A percentile compares a stretch with the other conserved stretches of the same genome.
Conservation (phyloP, 192 early-diverging fungal genomes). For the Funneliformis mosseae region DNA sequence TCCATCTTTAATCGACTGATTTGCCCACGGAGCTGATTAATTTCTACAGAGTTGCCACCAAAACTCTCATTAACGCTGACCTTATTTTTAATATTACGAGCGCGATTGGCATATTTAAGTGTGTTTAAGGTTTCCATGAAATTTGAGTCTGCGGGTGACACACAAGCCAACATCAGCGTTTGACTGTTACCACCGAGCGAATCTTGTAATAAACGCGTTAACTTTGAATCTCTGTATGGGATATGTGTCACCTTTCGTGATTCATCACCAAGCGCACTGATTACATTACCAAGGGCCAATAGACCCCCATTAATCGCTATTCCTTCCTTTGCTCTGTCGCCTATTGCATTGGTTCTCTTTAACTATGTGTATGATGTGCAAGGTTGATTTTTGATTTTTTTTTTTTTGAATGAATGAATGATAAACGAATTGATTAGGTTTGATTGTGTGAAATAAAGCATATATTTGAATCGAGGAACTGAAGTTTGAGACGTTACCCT, state of each 20-base stretch:
- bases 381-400: constrained; percentile 20
- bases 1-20: constrained; percentile 57
- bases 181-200: constrained; percentile 93
- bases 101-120: constrained; percentile 94
- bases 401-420: constrained; percentile 6
- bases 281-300: constrained; percentile 95
- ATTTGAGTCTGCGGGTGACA: constrained; percentile 82
- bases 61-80: constrained; percentile 62
- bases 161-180: constrained; percentile 95
- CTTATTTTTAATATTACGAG: constrained; percentile 93
- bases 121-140: constrained; percentile 93
- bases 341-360: constrained; percentile 88
- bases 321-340: constrained; percentile 93
- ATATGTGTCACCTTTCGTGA: constrained; percentile 69
- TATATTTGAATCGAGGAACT: not conserved
- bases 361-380: constrained; percentile 46
- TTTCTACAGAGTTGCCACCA: constrained; percentile 51
- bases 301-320: constrained; percentile 98
- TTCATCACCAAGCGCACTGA: constrained; percentile 89
- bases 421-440: not conserved
- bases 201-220: constrained; percentile 98
- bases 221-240: constrained; percentile 96
- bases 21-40: constrained; percentile 56
- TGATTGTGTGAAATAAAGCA: not conserved
- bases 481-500: constrained; percentile 41